Conservation (phyloP, 2,329 filamentous ascomycete genomes). For the Diaporthe sp. region DNA sequence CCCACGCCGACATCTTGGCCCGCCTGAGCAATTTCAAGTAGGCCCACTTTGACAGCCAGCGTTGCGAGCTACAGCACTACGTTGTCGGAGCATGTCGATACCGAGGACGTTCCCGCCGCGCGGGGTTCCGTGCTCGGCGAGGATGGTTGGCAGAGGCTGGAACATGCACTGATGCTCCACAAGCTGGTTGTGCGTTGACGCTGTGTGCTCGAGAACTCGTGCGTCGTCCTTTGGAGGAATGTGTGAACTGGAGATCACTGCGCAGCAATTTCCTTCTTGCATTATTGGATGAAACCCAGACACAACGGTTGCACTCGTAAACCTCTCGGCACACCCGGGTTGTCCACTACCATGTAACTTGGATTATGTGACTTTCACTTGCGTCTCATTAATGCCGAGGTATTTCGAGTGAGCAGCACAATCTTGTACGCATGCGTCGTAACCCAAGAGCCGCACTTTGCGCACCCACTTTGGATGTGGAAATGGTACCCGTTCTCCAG, state of each 20-base stretch:
- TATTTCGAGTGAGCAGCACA: background rate
- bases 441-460: background rate
- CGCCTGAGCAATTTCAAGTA: too few species aligned
- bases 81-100: too few species aligned
- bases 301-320: background rate
- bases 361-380: background rate
- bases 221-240: background rate
- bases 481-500: background rate
- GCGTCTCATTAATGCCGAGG: background rate
- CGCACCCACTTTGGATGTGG: background rate
- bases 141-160: too few species aligned
- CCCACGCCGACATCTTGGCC: constrained; percentile 13
- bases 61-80: too few species aligned
- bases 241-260: background rate
- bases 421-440: background rate
- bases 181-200: too few species aligned
- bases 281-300: background rate
- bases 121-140: too few species aligned
- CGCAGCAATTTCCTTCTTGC: background rate
- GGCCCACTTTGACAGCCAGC: too few species aligned
- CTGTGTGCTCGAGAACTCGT: background rate
- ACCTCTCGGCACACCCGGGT: background rate
- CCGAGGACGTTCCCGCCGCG: too few species aligned
- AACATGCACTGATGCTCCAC: too few species aligned
- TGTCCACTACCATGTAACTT: background rate